phyloP scores from a whole-genome alignment of 2,329 filamentous ascomycete species.

The Diaporthe longicolla region DNA sequence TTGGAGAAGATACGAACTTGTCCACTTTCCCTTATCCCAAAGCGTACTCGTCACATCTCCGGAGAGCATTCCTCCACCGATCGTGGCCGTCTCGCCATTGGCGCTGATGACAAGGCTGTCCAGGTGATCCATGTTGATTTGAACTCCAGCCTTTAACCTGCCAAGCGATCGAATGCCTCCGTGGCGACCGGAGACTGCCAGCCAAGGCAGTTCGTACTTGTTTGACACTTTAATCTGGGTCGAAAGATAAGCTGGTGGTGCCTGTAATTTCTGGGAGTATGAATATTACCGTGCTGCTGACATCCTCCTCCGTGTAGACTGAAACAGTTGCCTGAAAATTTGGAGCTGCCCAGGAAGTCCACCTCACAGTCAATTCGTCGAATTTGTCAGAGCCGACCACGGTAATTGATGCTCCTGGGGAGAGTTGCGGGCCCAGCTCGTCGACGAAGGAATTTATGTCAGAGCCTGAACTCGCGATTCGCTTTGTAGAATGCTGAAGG shows the following conservation, averaged over 20 bases:
- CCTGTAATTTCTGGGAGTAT: neutral
- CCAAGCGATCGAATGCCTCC: constrained; percentile 64
- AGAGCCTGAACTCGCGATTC: neutral
- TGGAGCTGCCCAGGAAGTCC: constrained; percentile 18
- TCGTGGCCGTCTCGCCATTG: constrained; percentile 61
- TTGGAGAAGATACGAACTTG: neutral
- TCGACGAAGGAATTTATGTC: constrained; percentile 2
- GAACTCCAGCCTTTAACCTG: constrained; percentile 63
- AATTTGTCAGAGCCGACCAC: constrained; percentile 5
- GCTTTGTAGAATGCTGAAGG: neutral
- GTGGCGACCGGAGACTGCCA: constrained; percentile 67
- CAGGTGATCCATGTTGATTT: constrained; percentile 63
- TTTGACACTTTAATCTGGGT: constrained; percentile 63
- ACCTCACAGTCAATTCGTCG: constrained; percentile 7
- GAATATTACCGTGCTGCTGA: constrained; percentile 14
- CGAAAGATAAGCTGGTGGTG: neutral
- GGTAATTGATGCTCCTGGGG: constrained; percentile 1
- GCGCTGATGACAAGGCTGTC: constrained; percentile 57
- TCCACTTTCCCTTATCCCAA: constrained; percentile 65
- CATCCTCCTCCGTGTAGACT: constrained; percentile 16
- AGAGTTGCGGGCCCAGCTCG: constrained; percentile 11
- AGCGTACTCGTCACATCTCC: constrained; percentile 62
- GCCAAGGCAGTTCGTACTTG: constrained; percentile 61
- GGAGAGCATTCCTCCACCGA: constrained; percentile 63
- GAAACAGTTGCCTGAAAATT: constrained; percentile 1